These are phyloP conservation scores for Aspergillus bertholletiae DNA, from an alignment of 495 filamentous ascomycete genomes.

Conservation along the genomic window DNA sequence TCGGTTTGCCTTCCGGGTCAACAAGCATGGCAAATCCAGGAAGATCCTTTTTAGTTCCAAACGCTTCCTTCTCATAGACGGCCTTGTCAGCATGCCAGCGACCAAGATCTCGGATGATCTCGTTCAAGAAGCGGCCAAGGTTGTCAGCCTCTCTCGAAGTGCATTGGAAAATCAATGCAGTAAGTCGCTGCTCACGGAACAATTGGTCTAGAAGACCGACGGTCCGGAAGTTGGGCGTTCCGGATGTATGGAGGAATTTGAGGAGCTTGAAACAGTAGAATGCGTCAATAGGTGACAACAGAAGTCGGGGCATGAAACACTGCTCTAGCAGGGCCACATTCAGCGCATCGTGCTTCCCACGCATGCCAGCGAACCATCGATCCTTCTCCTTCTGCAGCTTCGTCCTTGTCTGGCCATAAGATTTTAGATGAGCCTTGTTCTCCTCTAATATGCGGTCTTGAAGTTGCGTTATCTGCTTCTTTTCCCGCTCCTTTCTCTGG, in stretches of 20 bases:
- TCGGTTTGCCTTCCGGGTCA: constrained; percentile 58
- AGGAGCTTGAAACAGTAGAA: constrained; percentile 83
- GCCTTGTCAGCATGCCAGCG: constrained; percentile 77
- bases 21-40: constrained; percentile 67
- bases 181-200: constrained; percentile 75
- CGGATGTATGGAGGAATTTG: constrained; percentile 76
- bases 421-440: constrained; percentile 60
- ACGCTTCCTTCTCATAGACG: constrained; percentile 77
- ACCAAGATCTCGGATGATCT: constrained; percentile 71
- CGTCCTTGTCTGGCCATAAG: constrained; percentile 57
- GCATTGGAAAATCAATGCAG: constrained; percentile 78
- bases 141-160: constrained; percentile 88
- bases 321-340: constrained; percentile 78
- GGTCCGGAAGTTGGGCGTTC: constrained; percentile 82
- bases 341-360: constrained; percentile 60
- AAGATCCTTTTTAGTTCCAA: constrained; percentile 57
- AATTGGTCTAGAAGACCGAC: constrained; percentile 79
- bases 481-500: constrained; percentile 60
- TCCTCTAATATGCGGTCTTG: constrained; percentile 66
- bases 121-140: constrained; percentile 81
- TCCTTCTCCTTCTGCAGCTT: constrained; percentile 74
- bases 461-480: constrained; percentile 55
- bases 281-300: constrained; percentile 80
- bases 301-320: constrained; percentile 82
- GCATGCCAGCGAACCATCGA: constrained; percentile 67